Percentiles rank a stretch among this genome's conserved stretches.
phyloP scores from a whole-genome alignment of 768 basidiomycete genomes.

The Mycena chlorophos region DNA sequence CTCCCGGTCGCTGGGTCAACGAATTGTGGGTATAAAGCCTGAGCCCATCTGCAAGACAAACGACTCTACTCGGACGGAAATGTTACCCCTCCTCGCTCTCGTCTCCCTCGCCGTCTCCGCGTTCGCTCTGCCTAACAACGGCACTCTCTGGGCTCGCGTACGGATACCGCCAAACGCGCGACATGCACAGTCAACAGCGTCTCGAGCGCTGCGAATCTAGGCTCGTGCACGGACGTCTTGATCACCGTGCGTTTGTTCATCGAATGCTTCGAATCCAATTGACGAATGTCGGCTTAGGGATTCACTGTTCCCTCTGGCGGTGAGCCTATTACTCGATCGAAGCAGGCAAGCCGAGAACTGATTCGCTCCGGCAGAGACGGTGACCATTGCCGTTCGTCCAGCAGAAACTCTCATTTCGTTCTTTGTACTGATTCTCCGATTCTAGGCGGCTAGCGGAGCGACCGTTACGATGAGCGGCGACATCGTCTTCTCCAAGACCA shows the following conservation, averaged over 20 bases:
- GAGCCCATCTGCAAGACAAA: too few relatives aligned
- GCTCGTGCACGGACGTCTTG: conserved; percentile 22
- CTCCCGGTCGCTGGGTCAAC: too few relatives aligned
- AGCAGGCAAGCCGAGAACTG: neutral
- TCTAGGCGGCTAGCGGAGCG: conserved; percentile 36
- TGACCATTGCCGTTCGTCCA: conserved; percentile 5
- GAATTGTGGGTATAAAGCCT: too few relatives aligned
- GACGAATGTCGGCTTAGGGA: too few relatives aligned
- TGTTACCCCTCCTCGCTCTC: neutral
- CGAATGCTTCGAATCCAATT: too few relatives aligned
- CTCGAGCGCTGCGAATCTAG: conserved; percentile 18
- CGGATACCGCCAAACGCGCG: conserved; percentile 22
- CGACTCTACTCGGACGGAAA: too few relatives aligned
- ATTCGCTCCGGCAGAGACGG: neutral
- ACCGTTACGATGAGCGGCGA: conserved; percentile 23
- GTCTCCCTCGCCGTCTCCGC: neutral
- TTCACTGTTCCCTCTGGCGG: conserved; percentile 19
- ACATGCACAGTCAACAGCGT: conserved; percentile 27
- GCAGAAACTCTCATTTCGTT: neutral
- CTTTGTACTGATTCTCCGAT: neutral
- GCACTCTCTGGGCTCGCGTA: conserved; percentile 1
- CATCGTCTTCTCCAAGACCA: conserved; percentile 20
- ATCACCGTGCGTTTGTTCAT: too few relatives aligned
- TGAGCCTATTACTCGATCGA: neutral
- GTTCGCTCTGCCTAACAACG: neutral